A percentile compares a stretch with the other conserved stretches of the same genome.
These are phyloP conservation scores for Heimioporus sp. DNA, from an alignment of 768 basidiomycete genomes.

Conservation along the genomic window DNA sequence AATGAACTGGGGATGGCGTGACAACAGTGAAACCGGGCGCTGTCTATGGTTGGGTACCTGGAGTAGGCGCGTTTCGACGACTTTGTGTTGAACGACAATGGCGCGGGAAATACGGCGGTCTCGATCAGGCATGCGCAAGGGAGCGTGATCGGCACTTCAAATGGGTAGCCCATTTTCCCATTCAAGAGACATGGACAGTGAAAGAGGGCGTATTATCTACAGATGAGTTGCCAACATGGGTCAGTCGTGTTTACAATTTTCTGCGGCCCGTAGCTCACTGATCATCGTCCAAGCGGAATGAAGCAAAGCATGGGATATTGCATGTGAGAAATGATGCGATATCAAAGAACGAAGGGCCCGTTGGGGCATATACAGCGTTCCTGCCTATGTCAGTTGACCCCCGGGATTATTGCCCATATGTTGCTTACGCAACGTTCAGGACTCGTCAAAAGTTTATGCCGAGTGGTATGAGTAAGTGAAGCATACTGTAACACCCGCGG, in stretches of 20 bases:
- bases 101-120: slow-evolving; percentile 28
- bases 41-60: slow-evolving; percentile 45
- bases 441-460: slow-evolving; percentile 39
- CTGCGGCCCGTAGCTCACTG: neutral
- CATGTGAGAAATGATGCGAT: slow-evolving; percentile 24
- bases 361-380: slow-evolving; percentile 48
- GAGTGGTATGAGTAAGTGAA: slow-evolving; percentile 58
- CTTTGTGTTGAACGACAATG: slow-evolving; percentile 36
- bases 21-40: slow-evolving; percentile 42
- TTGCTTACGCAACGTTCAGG: slow-evolving; percentile 25
- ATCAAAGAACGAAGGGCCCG: slow-evolving; percentile 14
- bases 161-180: slow-evolving; percentile 38
- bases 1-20: slow-evolving; percentile 37
- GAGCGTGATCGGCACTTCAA: slow-evolving; percentile 33
- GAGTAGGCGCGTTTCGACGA: slow-evolving; percentile 51
- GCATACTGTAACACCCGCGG: neutral
- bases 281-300: slow-evolving; percentile 38
- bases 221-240: slow-evolving; percentile 58
- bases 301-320: slow-evolving; percentile 60
- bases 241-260: slow-evolving; percentile 14
- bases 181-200: slow-evolving; percentile 40
- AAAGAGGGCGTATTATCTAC: slow-evolving; percentile 36
- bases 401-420: neutral
- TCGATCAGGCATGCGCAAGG: slow-evolving; percentile 35
- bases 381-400: slow-evolving; percentile 36